phyloP scores from a whole-genome alignment of 257 asterid genomes.

The Solanum bulbocastanum region DNA sequence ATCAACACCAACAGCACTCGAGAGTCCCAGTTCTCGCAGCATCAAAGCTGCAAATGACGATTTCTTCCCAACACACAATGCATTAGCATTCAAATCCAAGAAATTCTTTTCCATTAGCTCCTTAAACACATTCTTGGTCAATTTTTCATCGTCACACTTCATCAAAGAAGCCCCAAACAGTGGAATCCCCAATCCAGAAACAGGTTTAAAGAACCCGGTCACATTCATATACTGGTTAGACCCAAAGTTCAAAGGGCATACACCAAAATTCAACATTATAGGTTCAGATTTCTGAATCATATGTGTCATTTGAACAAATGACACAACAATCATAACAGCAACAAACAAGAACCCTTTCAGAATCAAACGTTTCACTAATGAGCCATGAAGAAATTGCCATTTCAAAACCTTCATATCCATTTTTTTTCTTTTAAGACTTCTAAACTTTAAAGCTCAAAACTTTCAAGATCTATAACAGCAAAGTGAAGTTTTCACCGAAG shows the following conservation, averaged over 20 bases:
- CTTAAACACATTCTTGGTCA: constrained; percentile 40
- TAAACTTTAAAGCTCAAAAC: constrained; percentile 4
- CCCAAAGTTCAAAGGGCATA: constrained; percentile 44
- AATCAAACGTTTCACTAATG: constrained; percentile 42
- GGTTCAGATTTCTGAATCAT: constrained; percentile 32
- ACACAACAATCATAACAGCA: constrained; percentile 37
- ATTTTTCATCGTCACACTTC: constrained; percentile 14
- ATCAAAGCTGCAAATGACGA: constrained; percentile 42
- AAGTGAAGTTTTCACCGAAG: not conserved
- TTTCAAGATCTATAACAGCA: constrained; percentile 3
- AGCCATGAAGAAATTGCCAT: constrained; percentile 40
- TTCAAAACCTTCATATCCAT: constrained; percentile 46
- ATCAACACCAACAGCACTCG: constrained; percentile 38
- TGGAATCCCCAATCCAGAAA: constrained; percentile 11
- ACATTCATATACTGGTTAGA: constrained; percentile 13
- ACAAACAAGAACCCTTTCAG: constrained; percentile 48
- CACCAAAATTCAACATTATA: constrained; percentile 13
- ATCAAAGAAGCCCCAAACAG: constrained; percentile 10
- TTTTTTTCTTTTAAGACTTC: not conserved
- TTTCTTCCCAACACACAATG: constrained; percentile 66
- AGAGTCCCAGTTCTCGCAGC: constrained; percentile 54
- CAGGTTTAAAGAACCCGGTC: constrained; percentile 16
- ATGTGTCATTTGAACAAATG: constrained; percentile 33
- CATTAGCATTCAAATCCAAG: constrained; percentile 44
- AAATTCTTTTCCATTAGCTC: constrained; percentile 46